Conservation (phyloP, 2,329 filamentous ascomycete genomes). For the Grosmannia clavigera region DNA sequence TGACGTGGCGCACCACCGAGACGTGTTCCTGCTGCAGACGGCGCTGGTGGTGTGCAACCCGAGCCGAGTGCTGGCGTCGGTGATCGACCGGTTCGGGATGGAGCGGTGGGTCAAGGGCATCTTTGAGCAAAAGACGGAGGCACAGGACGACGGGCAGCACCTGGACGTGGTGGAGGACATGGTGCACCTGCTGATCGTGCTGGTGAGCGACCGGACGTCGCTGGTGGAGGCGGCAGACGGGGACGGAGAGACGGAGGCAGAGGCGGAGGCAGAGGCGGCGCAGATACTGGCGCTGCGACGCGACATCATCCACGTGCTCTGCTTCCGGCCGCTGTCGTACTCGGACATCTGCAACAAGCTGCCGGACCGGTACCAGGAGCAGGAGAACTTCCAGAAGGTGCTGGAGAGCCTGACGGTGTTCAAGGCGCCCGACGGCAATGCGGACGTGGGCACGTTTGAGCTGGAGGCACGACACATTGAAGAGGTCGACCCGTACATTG, state of each 20-base stretch:
- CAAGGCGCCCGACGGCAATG: constrained; percentile 79
- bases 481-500: constrained; percentile 87
- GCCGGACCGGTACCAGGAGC: constrained; percentile 79
- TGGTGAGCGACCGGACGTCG: constrained; percentile 78
- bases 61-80: constrained; percentile 71
- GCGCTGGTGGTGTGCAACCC: constrained; percentile 79
- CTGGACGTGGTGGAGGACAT: constrained; percentile 94
- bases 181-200: constrained; percentile 80
- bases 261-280: constrained; percentile 41
- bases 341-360: constrained; percentile 80
- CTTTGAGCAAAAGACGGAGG: constrained; percentile 58
- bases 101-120: constrained; percentile 75
- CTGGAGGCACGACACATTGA: constrained; percentile 76
- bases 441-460: constrained; percentile 89
- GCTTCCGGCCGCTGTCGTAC: constrained; percentile 92
- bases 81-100: constrained; percentile 86
- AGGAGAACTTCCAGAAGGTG: constrained; percentile 75
- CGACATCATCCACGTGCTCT: constrained; percentile 86
- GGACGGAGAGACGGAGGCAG: constrained; percentile 26
- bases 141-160: constrained; percentile 77
- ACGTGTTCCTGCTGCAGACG: constrained; percentile 87
- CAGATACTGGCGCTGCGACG: constrained; percentile 61
- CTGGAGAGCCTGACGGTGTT: constrained; percentile 82
- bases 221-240: constrained; percentile 43
- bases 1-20: constrained; percentile 87